phyloP scores from a whole-genome alignment of 1,284 basidiomycete genomes.

The Fistulina hepatica region DNA sequence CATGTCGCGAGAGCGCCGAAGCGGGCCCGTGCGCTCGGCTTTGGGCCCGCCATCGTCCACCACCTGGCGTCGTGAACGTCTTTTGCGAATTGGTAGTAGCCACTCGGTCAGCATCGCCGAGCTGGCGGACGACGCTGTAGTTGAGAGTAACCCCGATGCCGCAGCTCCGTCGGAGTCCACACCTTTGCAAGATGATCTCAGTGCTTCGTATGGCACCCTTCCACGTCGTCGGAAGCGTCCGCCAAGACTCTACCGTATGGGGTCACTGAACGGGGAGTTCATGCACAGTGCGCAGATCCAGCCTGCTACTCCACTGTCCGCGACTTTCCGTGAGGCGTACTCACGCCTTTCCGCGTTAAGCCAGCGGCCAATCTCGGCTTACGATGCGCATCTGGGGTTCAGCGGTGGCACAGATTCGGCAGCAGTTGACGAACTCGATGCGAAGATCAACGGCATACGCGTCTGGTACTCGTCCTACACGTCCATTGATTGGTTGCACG shows the following conservation, averaged over 20 bases:
- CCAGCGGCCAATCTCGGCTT: conserved; percentile 60
- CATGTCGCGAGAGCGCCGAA: too few relatives aligned
- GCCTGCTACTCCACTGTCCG: too few relatives aligned
- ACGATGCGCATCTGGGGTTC: conserved; percentile 44
- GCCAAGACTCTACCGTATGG: too few relatives aligned
- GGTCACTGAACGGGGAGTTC: too few relatives aligned
- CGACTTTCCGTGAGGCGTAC: conserved; percentile 23
- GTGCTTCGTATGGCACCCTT: conserved; percentile 41
- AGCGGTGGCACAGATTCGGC: conserved; percentile 19
- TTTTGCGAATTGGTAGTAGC: conserved; percentile 37
- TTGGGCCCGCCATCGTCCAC: conserved; percentile 30
- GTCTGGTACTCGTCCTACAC: conserved; percentile 88
- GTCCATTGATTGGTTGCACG: conserved; percentile 86
- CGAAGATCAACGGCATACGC: conserved; percentile 74
- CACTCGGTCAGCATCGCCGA: conserved; percentile 9
- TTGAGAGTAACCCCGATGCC: conserved; percentile 11
- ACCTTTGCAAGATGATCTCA: conserved; percentile 15
- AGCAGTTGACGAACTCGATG: conserved; percentile 38
- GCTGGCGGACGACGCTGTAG: too few relatives aligned
- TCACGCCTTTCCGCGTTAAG: conserved; percentile 31
- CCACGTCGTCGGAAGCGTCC: conserved; percentile 29
- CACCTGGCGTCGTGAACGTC: conserved; percentile 40
- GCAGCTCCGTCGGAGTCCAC: conserved; percentile 15
- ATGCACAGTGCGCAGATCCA: conserved; percentile 23
- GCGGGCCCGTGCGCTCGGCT: neutral